Percentiles rank a stretch among this genome's conserved stretches.
Conservation (phyloP, 768 basidiomycete species). For the Hygrophoropsis aurantiaca region DNA sequence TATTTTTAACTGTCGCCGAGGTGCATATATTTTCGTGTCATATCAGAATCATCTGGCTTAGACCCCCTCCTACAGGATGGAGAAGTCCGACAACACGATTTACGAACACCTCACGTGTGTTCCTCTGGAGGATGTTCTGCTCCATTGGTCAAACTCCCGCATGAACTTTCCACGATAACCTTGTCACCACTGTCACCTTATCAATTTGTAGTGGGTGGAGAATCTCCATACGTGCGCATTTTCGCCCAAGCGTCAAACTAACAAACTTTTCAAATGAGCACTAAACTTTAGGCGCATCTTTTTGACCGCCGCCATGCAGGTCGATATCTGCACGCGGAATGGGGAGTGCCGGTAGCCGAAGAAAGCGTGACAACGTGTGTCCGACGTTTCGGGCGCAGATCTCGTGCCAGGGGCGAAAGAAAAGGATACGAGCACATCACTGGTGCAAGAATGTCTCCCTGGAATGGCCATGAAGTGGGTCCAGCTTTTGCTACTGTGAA, state of each 20-base stretch:
- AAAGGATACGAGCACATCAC: conserved; percentile 64
- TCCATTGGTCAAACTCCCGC: conserved; percentile 63
- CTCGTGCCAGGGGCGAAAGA: conserved; percentile 32
- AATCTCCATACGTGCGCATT: conserved; percentile 66
- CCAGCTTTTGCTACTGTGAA: not conserved
- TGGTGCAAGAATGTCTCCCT: conserved; percentile 67
- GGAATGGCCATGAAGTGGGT: conserved; percentile 74
- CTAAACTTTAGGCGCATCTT: conserved; percentile 34
- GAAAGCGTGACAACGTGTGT: conserved; percentile 74
- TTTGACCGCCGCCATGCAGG: conserved; percentile 80
- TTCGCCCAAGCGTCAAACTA: not conserved
- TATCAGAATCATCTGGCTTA: not conserved
- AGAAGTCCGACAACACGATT: conserved; percentile 83
- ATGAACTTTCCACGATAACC: conserved; percentile 71
- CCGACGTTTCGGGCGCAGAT: conserved; percentile 66
- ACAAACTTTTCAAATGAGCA: not conserved
- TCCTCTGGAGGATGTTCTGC: conserved; percentile 55
- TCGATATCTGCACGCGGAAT: conserved; percentile 60
- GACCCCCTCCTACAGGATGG: conserved; percentile 86
- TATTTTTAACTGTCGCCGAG: conserved; percentile 80
- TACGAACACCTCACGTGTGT: conserved; percentile 72
- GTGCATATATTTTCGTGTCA: conserved; percentile 36
- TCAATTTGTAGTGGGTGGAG: conserved; percentile 83
- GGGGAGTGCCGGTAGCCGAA: conserved; percentile 57
- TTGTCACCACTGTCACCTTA: conserved; percentile 79